Percentiles rank a stretch among this genome's conserved stretches.
Conservation (phyloP, 2,329 filamentous ascomycete genomes). For the Thelonectria discophora region DNA sequence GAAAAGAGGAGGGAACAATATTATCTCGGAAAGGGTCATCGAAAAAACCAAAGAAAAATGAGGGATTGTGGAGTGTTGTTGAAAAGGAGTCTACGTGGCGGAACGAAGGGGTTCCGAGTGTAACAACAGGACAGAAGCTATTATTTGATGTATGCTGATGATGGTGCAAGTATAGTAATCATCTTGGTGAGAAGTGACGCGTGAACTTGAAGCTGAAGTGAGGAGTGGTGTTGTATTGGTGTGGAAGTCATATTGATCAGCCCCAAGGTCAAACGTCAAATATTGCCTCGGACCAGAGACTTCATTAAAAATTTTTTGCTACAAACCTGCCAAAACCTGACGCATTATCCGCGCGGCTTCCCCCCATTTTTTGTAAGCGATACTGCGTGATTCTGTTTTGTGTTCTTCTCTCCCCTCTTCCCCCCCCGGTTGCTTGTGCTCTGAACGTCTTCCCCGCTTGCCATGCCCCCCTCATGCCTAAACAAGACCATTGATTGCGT, state of each 20-base stretch:
- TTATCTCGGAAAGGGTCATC: background rate
- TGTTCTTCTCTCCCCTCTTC: background rate
- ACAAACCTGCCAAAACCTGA: background rate
- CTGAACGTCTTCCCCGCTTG: background rate
- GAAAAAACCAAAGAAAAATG: no score
- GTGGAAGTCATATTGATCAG: no score
- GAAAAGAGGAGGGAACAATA: background rate
- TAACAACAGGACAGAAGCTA: background rate
- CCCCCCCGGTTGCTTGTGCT: background rate
- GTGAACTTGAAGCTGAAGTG: no score
- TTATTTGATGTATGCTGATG: slow-evolving; percentile 15
- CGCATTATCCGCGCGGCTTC: background rate
- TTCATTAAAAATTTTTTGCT: slow-evolving; percentile 12
- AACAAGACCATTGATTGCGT: slow-evolving; percentile 7
- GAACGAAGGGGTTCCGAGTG: background rate
- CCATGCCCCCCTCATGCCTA: background rate
- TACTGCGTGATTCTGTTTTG: slow-evolving; percentile 9
- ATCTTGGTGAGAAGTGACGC: no score
- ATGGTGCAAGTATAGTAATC: slow-evolving; percentile 6
- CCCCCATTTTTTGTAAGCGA: background rate
- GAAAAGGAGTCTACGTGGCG: slow-evolving; percentile 10
- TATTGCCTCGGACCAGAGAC: slow-evolving; percentile 4
- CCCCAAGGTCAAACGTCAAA: no score
- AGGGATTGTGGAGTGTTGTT: no score
- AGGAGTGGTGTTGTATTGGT: no score